Evolutionary conservation across 2,329 filamentous ascomycete genomes (phyloP), one percentile per base, ranked within the genome.

Genomic region (Helminthosporium solani): DNA sequence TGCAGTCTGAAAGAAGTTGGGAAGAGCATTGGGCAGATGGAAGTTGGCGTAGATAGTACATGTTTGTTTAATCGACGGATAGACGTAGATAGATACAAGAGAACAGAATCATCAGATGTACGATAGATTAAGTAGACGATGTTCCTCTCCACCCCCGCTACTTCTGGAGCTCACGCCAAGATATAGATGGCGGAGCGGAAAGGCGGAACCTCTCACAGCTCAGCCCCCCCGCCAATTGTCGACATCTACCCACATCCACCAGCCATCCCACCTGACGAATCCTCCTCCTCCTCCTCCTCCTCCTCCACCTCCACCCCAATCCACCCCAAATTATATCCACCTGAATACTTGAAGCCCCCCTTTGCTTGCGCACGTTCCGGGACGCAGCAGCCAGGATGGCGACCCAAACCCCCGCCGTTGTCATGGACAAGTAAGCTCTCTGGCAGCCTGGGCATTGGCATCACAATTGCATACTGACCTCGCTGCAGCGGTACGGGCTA

Each of bases 371-470:
- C 25, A 47, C 47, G 25, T 50, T 42, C 38, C 45, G 48, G 48
- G 46, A 50, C 57, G 54, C 55, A 55, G 55, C 59, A 54, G 54
- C 58, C 63, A 78, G 70, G 64, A 99, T 99, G 94, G 92, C 94
- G 71, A 87, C 88, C 78, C 92, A 97, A 84, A 97, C 94, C 72
- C 94, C 94, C 67, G 94, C 94, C 88, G 94, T 99, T 96, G 94
- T 99, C 90, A 99, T 99, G 92, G 94, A 99, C 94, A 99, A 99
- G 94, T 96, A 86, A 77, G 90, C 82, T 68, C 49, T 54, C 53
- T 40, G 49, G 54, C 57, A 60, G 58, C 59, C 64, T 58, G 55
- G 55, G 48, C 58, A 52, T 42, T 50, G 51, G 55, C 46, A 48
- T 42, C 54, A 54, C 61, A 58, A 63, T 61, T 56, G 60, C 58